A percentile compares a stretch with the other conserved stretches of the same genome.
Conservation (phyloP, 768 basidiomycete genomes). For the Agaricus subrufescens region DNA sequence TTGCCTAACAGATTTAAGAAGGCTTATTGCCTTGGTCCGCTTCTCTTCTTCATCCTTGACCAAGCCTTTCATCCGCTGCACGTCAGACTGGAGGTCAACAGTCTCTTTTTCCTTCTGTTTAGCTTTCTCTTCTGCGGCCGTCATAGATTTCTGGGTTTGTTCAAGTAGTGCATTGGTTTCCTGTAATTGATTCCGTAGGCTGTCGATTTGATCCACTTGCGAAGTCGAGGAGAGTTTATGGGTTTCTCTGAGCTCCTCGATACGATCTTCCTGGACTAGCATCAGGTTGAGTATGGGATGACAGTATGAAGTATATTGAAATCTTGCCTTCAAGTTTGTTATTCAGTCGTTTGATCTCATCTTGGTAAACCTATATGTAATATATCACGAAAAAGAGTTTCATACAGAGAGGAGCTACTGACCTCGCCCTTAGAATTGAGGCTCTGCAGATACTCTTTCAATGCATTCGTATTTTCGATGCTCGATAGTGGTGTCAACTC, state of each 20-base stretch:
- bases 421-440: constrained; percentile 69
- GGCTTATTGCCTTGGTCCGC: constrained; percentile 85
- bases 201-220: constrained; percentile 68
- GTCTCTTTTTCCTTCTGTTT: constrained; percentile 51
- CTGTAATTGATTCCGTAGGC: constrained; percentile 59
- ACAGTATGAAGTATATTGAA: neutral
- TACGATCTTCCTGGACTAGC: constrained; percentile 77
- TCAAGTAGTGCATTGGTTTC: constrained; percentile 69
- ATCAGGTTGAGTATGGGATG: neutral
- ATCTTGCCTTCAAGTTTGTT: constrained; percentile 67
- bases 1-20: constrained; percentile 92
- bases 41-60: constrained; percentile 98
- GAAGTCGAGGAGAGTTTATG: constrained; percentile 80
- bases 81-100: constrained; percentile 56
- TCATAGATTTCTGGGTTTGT: constrained; percentile 45
- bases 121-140: constrained; percentile 44
- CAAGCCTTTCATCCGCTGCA: constrained; percentile 50
- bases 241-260: constrained; percentile 81
- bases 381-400: neutral
- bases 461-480: constrained; percentile 55
- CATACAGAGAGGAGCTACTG: constrained; percentile 14
- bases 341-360: constrained; percentile 75
- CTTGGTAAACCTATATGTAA: constrained; percentile 51
- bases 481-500: constrained; percentile 70
- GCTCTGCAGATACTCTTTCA: constrained; percentile 72